These are phyloP conservation scores for Cryptococcus sp. DNA, from an alignment of 1,284 basidiomycete species.

Conservation along the genomic window DNA sequence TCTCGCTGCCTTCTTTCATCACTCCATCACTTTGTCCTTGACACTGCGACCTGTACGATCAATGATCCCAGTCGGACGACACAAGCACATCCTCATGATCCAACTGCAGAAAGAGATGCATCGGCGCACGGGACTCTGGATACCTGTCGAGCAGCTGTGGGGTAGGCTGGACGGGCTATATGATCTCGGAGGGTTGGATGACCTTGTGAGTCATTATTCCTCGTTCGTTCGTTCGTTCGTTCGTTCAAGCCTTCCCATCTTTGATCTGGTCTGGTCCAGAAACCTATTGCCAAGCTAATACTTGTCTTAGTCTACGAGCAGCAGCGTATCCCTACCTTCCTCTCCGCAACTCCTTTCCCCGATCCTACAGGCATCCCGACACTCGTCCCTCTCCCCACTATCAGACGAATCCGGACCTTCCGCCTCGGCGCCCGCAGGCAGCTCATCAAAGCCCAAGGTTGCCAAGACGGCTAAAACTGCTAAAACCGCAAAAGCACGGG, in stretches of 20 bases:
- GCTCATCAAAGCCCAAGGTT: neutral
- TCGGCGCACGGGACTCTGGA: conserved; percentile 34
- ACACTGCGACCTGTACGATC: neutral
- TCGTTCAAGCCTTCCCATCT: conserved; percentile 1
- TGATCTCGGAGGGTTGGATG: conserved; percentile 74
- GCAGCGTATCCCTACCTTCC: conserved; percentile 20
- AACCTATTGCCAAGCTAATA: neutral
- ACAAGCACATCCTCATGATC: conserved; percentile 45
- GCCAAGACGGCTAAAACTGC: too few relatives aligned
- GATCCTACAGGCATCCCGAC: neutral
- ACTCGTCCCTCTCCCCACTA: conserved; percentile 16
- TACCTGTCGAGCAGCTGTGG: conserved; percentile 71
- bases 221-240: too few relatives aligned
- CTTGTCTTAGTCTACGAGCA: conserved; percentile 7
- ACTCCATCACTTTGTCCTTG: neutral
- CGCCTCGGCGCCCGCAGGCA: conserved; percentile 6
- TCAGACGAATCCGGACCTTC: conserved; percentile 7
- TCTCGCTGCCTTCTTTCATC: neutral
- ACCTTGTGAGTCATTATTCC: conserved; percentile 64
- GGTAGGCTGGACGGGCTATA: conserved; percentile 70
- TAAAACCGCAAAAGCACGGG: too few relatives aligned
- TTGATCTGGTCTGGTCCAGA: too few relatives aligned
- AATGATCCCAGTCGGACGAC: conserved; percentile 31
- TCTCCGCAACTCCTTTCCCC: conserved; percentile 17
- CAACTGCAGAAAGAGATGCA: conserved; percentile 40